Conservation (phyloP, 139 green algal genomes). For the Ettlia oleoabundans region DNA sequence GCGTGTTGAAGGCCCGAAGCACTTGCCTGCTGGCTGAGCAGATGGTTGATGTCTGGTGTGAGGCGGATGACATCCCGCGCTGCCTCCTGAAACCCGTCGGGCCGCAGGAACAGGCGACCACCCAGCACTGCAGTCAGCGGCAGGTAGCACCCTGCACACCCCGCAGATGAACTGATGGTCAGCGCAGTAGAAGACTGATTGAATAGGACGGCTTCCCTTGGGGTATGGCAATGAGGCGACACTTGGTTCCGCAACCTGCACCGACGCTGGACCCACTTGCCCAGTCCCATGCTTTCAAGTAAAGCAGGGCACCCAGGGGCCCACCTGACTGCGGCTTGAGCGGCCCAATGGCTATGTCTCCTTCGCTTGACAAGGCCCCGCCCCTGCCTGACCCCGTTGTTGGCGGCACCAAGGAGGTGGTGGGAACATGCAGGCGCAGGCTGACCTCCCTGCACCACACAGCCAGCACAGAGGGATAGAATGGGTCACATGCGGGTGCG, state of each 20-base stretch:
- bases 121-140: constrained; percentile 74
- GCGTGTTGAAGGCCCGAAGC: no score
- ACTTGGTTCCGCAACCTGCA: no score
- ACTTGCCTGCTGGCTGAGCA: constrained; percentile 64
- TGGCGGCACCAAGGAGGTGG: constrained; percentile 61
- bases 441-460: constrained; percentile 39
- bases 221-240: no score
- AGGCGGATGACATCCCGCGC: constrained; percentile 78
- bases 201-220: not conserved
- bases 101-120: constrained; percentile 72
- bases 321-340: constrained; percentile 62
- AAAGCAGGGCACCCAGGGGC: not conserved
- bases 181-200: not conserved
- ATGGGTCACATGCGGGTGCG: no score
- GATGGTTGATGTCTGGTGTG: constrained; percentile 39
- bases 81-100: constrained; percentile 58
- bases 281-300: no score
- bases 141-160: constrained; percentile 67
- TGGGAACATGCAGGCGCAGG: constrained; percentile 75
- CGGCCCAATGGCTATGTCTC: constrained; percentile 47
- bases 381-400: no score
- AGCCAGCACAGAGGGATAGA: constrained; percentile 31
- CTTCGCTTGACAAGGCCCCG: not conserved
- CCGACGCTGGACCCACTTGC: no score
- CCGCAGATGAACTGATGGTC: not conserved